Conservation (phyloP, 768 basidiomycete species). For the Mycena galericulata region DNA sequence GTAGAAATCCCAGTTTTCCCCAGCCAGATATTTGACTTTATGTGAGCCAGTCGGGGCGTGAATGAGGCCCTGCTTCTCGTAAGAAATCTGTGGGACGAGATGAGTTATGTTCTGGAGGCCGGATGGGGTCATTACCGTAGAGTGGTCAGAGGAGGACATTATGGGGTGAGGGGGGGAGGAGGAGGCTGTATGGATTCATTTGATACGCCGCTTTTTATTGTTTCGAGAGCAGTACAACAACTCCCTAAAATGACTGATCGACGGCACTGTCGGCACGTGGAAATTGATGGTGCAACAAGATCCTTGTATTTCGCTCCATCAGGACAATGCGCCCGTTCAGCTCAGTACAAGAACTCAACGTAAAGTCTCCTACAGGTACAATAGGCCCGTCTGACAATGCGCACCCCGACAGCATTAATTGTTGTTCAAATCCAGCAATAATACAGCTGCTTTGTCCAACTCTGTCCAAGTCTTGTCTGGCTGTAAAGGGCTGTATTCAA, state of each 20-base stretch:
- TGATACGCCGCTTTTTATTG: not conserved
- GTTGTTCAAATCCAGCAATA: conserved; percentile 16
- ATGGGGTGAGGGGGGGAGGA: not conserved
- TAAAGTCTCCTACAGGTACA: no score
- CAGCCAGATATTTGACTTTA: conserved; percentile 72
- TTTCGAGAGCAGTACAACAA: not conserved
- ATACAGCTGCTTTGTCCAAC: not conserved
- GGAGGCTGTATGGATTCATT: not conserved
- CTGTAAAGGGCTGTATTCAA: not conserved
- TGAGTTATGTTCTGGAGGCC: not conserved
- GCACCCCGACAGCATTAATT: not conserved
- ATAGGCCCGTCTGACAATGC: no score
- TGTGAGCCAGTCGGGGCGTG: conserved; percentile 60
- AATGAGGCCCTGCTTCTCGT: conserved; percentile 30
- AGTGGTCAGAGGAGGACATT: conserved; percentile 51
- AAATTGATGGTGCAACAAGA: no score
- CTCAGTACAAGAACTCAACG: no score
- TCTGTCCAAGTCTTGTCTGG: not conserved
- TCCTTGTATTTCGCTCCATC: not conserved
- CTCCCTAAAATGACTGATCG: no score
- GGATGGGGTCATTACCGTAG: conserved; percentile 42
- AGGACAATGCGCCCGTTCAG: not conserved
- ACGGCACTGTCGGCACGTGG: no score
- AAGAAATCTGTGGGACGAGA: conserved; percentile 21
- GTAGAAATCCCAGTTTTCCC: conserved; percentile 75